Base-by-base conservation (phyloP, 2,329 filamentous ascomycete species). In the Penicillium sp. region DNA sequence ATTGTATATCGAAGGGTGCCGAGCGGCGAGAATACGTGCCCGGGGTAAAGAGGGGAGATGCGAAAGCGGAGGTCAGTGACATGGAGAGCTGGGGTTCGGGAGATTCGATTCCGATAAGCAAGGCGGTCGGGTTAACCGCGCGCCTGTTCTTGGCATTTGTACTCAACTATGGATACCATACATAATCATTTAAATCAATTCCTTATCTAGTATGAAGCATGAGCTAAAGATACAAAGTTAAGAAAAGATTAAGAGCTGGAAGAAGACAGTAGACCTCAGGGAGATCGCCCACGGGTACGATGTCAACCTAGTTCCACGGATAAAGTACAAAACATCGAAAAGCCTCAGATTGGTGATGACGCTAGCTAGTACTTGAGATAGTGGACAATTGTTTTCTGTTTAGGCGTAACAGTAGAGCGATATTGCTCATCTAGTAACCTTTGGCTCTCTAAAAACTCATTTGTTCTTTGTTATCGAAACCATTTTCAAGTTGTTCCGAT, bases 121-220 rank as follows among this genome's bases (percentile, higher is more conserved):
- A 51, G 49, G 49, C 49, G 49, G 49, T 51, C 49, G 49, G 49
- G 20, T 20, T 35, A 51, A 35, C 41, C 49, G 49, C 49, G 49
- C 48, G 48, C 18, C 18, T 51, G n/a, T 44, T 23, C 27, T 33
- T 47, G 27, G 44, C 26, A 33, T 40, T 40, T 40, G 8, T 18
- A 37, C 33, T 37, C 33, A 31, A 31, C 27, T 3, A 18, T 18
- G 3, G 5, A 37, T 37, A 11, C n/a, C n/a, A 37, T 37, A 9
- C 6, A 37, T 4, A n/a, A 9, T 37, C 1, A 37, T 18, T 7
- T 37, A 4, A 4, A 4, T 4, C 2, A 15, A 31, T 14, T 4
- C 6, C 15, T 15, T 5, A 37, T 31, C 29, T 31, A 15, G 6
- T 2, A 2, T 15, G 29, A 15, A 6, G 4, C 6, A 31, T 15